Conservation (phyloP, 2,329 filamentous ascomycete genomes). For the Mariannaea sp. region DNA sequence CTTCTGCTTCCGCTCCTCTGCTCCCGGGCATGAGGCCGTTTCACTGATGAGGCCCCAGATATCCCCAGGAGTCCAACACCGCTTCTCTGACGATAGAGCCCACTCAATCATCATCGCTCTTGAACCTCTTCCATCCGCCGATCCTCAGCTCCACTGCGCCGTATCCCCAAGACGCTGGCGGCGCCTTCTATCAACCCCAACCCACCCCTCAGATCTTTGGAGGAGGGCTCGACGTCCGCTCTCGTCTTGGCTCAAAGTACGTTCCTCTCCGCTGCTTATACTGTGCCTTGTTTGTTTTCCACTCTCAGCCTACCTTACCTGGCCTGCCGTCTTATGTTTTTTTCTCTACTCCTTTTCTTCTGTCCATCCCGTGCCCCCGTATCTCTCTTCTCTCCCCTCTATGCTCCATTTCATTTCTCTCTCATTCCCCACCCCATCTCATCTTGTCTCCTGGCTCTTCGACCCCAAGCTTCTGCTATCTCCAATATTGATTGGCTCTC, state of each 20-base stretch:
- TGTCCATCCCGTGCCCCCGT: not conserved
- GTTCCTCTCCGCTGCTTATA: slow-evolving; percentile 36
- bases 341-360: not conserved
- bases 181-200: slow-evolving; percentile 53
- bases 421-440: not conserved
- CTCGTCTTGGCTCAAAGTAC: slow-evolving; percentile 61
- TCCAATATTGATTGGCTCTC: not conserved
- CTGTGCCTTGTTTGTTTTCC: slow-evolving; percentile 5
- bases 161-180: slow-evolving; percentile 55
- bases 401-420: not conserved
- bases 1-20: too few species aligned
- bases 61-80: slow-evolving; percentile 58
- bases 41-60: slow-evolving; percentile 49
- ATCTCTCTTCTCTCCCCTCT: slow-evolving; percentile 1
- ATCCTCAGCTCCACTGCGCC: slow-evolving; percentile 52
- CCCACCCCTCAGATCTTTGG: slow-evolving; percentile 52
- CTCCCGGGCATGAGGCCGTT: slow-evolving; percentile 29
- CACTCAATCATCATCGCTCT: slow-evolving; percentile 54
- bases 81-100: slow-evolving; percentile 60
- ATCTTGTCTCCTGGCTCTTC: not conserved
- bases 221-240: slow-evolving; percentile 56
- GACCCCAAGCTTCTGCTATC: too few species aligned
- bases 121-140: slow-evolving; percentile 58
- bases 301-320: not conserved
- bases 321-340: slow-evolving; percentile 6